Evolutionary conservation across 768 basidiomycete species (phyloP).

Genomic region (Boletus rubroflammeus): DNA sequence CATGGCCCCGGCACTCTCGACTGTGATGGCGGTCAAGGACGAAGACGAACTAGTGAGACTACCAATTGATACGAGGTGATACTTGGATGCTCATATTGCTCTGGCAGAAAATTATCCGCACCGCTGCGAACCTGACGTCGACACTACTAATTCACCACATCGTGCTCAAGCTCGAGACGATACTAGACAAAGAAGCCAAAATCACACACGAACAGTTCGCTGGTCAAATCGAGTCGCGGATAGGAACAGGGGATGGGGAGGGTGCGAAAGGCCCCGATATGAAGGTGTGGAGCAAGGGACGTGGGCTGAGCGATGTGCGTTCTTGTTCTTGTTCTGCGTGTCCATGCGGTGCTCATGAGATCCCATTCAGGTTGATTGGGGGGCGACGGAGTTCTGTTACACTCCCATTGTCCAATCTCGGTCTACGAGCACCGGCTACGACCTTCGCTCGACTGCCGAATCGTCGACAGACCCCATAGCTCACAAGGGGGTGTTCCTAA

Average conservation of each 20-base stretch:
- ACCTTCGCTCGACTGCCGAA: slow-evolving; percentile 82
- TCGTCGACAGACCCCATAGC: slow-evolving; percentile 81
- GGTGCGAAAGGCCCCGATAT: slow-evolving; percentile 83
- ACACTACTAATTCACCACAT: slow-evolving; percentile 85
- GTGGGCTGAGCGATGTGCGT: slow-evolving; percentile 70
- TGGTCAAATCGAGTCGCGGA: slow-evolving; percentile 78
- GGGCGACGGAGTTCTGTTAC: slow-evolving; percentile 90
- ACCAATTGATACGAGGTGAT: not conserved
- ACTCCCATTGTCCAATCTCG: slow-evolving; percentile 95
- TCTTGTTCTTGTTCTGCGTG: not conserved
- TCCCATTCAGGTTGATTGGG: slow-evolving; percentile 72
- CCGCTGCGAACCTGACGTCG: slow-evolving; percentile 74
- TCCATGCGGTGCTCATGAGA: slow-evolving; percentile 4
- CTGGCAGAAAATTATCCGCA: slow-evolving; percentile 70
- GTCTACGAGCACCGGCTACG: slow-evolving; percentile 79
- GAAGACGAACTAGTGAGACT: slow-evolving; percentile 82
- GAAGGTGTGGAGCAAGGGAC: slow-evolving; percentile 86
- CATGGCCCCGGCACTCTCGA: slow-evolving; percentile 69
- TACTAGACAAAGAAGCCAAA: slow-evolving; percentile 88
- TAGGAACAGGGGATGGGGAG: slow-evolving; percentile 67
- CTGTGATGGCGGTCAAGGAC: slow-evolving; percentile 84
- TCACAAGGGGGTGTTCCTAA: slow-evolving; percentile 84
- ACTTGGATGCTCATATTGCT: slow-evolving; percentile 6
- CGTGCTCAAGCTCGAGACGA: slow-evolving; percentile 81
- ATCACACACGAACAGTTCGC: slow-evolving; percentile 86